Percentiles rank a stretch among this genome's conserved stretches.
Evolutionary conservation across 148 eudicot genomes (phyloP).

Genomic region (Vaccinium myrtillus): DNA sequence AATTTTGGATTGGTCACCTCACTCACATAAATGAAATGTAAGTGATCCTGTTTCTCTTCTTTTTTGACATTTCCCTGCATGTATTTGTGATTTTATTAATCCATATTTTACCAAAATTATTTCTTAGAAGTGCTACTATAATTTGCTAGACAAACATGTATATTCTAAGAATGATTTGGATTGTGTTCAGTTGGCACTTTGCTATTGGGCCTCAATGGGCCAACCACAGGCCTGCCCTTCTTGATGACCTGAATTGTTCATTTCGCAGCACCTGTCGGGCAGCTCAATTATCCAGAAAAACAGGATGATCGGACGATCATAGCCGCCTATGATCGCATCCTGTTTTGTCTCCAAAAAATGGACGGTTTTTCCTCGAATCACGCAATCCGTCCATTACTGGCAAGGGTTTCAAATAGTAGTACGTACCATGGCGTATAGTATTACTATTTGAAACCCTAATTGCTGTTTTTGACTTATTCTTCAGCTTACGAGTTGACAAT

Average conservation of each 20-base stretch:
- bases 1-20: not conserved
- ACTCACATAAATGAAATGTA: not conserved
- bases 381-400: not conserved
- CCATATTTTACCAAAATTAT: not conserved
- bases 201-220: conserved; percentile 3
- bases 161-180: conserved; percentile 1
- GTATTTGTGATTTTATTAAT: not conserved
- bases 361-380: not conserved
- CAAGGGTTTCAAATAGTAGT: not conserved
- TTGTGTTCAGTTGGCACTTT: not conserved
- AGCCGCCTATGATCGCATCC: conserved; percentile 3
- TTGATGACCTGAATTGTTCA: not conserved
- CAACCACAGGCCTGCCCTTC: not conserved
- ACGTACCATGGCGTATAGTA: not conserved
- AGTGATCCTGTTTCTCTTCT: not conserved
- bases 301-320: conserved; percentile 2
- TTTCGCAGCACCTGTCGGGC: not conserved
- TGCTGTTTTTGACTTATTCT: not conserved
- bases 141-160: not conserved
- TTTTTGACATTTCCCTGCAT: not conserved
- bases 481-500: not conserved
- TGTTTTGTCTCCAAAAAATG: not conserved
- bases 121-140: not conserved
- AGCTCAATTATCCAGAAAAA: not conserved
- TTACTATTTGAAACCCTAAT: not conserved